Evolutionary conservation across 208 protist genomes (phyloP).

Genomic region (Trichomonas gallinae): DNA sequence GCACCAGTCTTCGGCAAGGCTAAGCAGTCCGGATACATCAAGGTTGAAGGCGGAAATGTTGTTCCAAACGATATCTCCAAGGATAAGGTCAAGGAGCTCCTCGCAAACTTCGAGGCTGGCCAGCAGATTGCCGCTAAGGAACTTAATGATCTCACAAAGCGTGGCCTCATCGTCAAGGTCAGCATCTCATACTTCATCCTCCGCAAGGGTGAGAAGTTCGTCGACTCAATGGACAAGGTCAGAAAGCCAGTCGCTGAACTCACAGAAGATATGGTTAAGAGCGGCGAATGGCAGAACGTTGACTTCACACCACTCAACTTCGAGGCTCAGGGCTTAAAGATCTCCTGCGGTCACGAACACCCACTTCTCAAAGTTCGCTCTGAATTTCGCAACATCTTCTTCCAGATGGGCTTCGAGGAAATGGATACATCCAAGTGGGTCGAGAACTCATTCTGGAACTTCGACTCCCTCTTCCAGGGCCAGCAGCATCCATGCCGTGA

Average conservation of each 20-base stretch:
- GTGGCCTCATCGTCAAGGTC: background rate
- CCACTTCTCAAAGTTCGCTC: constrained; percentile 90
- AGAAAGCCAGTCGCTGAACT: background rate
- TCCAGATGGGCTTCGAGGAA: constrained; percentile 94
- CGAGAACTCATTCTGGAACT: constrained; percentile 99
- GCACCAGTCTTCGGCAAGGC: background rate
- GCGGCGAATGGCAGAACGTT: constrained; percentile 62
- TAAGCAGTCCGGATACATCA: background rate
- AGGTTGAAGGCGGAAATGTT: background rate
- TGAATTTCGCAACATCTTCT: constrained; percentile 95
- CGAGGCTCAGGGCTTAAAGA: constrained; percentile 60
- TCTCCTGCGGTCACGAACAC: constrained; percentile 75
- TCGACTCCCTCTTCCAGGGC: constrained; percentile 98
- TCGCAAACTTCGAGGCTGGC: background rate
- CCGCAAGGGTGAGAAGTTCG: background rate
- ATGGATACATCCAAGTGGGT: constrained; percentile 97
- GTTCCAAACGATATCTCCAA: background rate
- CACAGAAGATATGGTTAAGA: constrained; percentile 32
- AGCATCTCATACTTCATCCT: background rate
- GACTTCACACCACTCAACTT: constrained; percentile 92
- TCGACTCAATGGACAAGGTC: background rate
- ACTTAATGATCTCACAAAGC: background rate
- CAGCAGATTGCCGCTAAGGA: background rate
- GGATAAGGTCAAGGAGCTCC: background rate
- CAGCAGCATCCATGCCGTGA: constrained; percentile 99